These are phyloP conservation scores for Apiotrichum veenhuisii DNA, from an alignment of 1,284 basidiomycete genomes.

Conservation along the genomic window DNA sequence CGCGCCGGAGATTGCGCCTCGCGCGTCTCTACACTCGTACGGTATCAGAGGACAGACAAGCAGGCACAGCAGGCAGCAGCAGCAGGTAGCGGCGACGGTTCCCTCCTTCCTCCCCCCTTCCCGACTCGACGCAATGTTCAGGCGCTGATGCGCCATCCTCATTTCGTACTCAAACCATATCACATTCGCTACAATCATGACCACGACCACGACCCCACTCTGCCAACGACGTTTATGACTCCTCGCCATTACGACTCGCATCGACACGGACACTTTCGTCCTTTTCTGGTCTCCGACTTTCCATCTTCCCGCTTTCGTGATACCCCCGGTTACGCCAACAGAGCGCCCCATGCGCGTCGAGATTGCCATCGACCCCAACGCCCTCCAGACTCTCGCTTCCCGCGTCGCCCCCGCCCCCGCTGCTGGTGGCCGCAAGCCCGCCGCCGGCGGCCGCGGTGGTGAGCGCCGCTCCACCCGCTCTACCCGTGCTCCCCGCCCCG, in stretches of 20 bases:
- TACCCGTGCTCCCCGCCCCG: conserved; percentile 47
- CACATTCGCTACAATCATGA: background rate
- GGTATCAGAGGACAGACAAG: background rate
- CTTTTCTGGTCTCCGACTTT: background rate
- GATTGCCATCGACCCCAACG: conserved; percentile 85
- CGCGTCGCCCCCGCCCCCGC: conserved; percentile 54
- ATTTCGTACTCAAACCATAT: background rate
- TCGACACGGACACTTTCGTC: background rate
- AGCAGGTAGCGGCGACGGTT: conserved; percentile 10
- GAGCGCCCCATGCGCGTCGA: conserved; percentile 98
- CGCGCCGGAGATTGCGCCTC: background rate
- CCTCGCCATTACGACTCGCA: background rate
- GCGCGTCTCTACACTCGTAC: background rate
- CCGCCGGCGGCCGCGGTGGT: conserved; percentile 37
- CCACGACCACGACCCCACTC: background rate
- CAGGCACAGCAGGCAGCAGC: conserved; percentile 1
- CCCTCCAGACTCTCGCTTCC: conserved; percentile 63
- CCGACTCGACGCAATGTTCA: conserved; percentile 5
- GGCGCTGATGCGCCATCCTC: conserved; percentile 16
- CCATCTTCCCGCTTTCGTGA: conserved; percentile 42
- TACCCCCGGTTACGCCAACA: conserved; percentile 50
- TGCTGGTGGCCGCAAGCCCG: conserved; percentile 29
- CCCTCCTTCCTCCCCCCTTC: conserved; percentile 5
- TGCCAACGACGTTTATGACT: background rate
- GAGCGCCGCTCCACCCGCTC: conserved; percentile 55